Percentiles rank a stretch among this genome's conserved stretches.
Evolutionary conservation across 164 flowering plant genomes (phyloP).

Genomic region (Malania oleifera): DNA sequence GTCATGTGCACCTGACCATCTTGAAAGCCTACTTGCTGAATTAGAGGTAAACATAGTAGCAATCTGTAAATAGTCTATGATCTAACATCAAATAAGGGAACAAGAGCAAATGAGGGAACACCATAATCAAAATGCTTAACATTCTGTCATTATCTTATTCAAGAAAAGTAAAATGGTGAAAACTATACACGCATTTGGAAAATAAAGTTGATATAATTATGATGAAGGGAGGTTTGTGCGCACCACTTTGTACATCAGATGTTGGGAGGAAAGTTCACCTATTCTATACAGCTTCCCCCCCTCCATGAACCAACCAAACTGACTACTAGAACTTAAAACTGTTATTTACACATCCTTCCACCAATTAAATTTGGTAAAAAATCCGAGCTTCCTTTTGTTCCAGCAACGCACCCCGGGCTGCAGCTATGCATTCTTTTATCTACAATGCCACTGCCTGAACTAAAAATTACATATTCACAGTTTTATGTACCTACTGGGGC

Average conservation of each 20-base stretch:
- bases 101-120: too few relatives aligned
- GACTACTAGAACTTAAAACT: not conserved
- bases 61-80: too few relatives aligned
- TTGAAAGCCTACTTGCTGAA: too few relatives aligned
- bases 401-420: constrained; percentile 13
- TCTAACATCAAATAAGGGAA: too few relatives aligned
- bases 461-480: constrained; percentile 35
- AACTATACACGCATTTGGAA: too few relatives aligned
- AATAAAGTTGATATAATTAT: too few relatives aligned
- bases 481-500: constrained; percentile 1
- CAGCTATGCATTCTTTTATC: not conserved
- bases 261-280: not conserved
- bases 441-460: constrained; percentile 17
- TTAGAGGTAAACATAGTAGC: too few relatives aligned
- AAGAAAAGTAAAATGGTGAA: too few relatives aligned
- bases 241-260: not conserved
- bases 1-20: too few relatives aligned
- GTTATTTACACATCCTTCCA: constrained; percentile 15
- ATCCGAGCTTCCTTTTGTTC: constrained; percentile 18
- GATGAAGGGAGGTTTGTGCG: too few relatives aligned
- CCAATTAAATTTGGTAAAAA: not conserved
- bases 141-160: too few relatives aligned
- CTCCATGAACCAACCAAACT: not conserved
- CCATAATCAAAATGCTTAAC: too few relatives aligned
- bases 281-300: constrained; percentile 8